Evolutionary conservation across 495 filamentous ascomycete genomes (phyloP).

Genomic region (Pyronema omphalodes): DNA sequence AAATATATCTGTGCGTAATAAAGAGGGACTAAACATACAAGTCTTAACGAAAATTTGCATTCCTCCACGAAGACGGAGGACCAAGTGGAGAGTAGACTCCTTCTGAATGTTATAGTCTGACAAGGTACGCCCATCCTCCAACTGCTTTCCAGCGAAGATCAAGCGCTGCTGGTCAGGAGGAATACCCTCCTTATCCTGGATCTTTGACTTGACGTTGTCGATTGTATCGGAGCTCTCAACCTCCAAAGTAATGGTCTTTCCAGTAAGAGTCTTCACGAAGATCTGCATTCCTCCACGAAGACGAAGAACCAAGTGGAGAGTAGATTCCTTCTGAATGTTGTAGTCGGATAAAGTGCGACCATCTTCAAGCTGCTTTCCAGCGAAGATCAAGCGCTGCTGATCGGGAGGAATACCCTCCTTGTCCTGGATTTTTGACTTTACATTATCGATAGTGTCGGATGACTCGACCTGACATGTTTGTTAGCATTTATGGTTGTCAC

Average conservation of each 20-base stretch:
- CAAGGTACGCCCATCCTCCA: slow-evolving; percentile 70
- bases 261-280: no score
- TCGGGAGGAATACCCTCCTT: slow-evolving; percentile 66
- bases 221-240: slow-evolving; percentile 99
- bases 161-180: slow-evolving; percentile 50
- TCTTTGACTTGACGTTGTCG: slow-evolving; percentile 97
- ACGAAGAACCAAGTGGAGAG: slow-evolving; percentile 86
- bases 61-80: slow-evolving; percentile 90
- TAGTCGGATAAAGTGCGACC: slow-evolving; percentile 93
- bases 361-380: slow-evolving; percentile 39
- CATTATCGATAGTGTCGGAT: slow-evolving; percentile 98
- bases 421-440: slow-evolving; percentile 73
- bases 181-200: slow-evolving; percentile 57
- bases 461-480: slow-evolving; percentile 64
- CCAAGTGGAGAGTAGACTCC: slow-evolving; percentile 91
- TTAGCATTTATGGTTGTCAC: no score
- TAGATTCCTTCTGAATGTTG: slow-evolving; percentile 98
- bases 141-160: slow-evolving; percentile 25
- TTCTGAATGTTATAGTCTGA: slow-evolving; percentile 99
- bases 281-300: slow-evolving; percentile 56
- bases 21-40: no score
- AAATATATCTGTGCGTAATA: no score
- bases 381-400: slow-evolving; percentile 33
- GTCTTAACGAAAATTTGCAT: no score
- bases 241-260: slow-evolving; percentile 99